These are phyloP conservation scores for Amaranthus palmeri DNA, from an alignment of 148 eudicot genomes.

Conservation along the genomic window DNA sequence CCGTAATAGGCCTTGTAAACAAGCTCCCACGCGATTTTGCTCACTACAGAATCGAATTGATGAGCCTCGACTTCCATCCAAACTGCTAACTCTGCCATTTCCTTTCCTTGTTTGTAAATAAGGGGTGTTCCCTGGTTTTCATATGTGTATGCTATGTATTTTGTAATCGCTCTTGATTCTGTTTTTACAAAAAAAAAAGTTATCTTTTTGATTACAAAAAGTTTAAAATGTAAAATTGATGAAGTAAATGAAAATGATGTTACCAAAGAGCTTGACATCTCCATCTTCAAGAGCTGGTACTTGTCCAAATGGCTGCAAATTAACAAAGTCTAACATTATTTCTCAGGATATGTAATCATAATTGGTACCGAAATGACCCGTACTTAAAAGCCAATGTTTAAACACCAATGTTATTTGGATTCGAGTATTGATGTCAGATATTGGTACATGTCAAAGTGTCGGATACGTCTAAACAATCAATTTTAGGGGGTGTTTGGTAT, in stretches of 20 bases:
- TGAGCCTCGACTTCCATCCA: constrained; percentile 55
- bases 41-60: constrained; percentile 32
- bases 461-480: no score
- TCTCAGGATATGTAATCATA: no score
- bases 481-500: no score
- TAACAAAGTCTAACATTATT: no score
- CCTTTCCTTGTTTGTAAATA: constrained; percentile 32
- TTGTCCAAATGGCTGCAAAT: constrained; percentile 43
- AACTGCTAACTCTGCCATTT: constrained; percentile 35
- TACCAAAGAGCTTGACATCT: constrained; percentile 39
- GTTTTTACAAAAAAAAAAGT: background rate
- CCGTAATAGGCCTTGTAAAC: constrained; percentile 29
- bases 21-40: constrained; percentile 46
- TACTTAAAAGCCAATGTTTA: no score
- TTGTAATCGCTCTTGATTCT: constrained; percentile 72
- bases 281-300: constrained; percentile 43
- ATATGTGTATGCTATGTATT: constrained; percentile 42
- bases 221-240: constrained; percentile 11
- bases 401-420: no score
- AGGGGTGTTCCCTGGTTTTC: constrained; percentile 43
- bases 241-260: background rate
- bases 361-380: no score
- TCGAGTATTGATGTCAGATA: no score
- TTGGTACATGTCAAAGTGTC: no score
- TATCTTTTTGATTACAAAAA: constrained; percentile 30